Evolutionary conservation across 495 filamentous ascomycete genomes (phyloP).

Genomic region (Xylaria intraflava): DNA sequence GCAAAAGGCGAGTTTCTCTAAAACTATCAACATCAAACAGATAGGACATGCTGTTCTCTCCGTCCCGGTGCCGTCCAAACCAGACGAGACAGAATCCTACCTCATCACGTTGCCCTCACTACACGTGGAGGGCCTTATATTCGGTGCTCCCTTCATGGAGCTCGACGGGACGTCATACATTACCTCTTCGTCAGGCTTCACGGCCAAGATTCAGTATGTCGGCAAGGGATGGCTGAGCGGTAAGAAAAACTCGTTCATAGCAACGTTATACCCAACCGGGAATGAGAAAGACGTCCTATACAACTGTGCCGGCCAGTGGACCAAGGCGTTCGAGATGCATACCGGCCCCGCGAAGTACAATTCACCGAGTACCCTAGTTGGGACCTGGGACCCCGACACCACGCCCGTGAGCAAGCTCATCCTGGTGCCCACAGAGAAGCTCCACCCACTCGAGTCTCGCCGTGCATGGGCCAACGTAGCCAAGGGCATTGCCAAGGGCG

Average conservation of each 20-base stretch:
- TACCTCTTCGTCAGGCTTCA: slow-evolving; percentile 74
- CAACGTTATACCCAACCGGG: slow-evolving; percentile 65
- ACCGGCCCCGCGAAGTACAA: slow-evolving; percentile 61
- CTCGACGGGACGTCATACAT: slow-evolving; percentile 79
- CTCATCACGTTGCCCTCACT: slow-evolving; percentile 88
- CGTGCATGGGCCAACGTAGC: slow-evolving; percentile 87
- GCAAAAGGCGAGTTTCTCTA: slow-evolving; percentile 91
- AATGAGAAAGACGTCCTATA: slow-evolving; percentile 79
- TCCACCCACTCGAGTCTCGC: slow-evolving; percentile 82
- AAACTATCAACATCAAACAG: slow-evolving; percentile 92
- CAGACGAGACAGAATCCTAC: slow-evolving; percentile 57
- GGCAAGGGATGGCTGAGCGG: slow-evolving; percentile 91
- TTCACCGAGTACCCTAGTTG: slow-evolving; percentile 46
- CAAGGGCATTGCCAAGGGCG: slow-evolving; percentile 64
- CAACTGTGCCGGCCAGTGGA: slow-evolving; percentile 88
- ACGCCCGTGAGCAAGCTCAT: slow-evolving; percentile 59
- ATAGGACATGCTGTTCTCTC: slow-evolving; percentile 88
- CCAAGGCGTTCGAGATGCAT: slow-evolving; percentile 71
- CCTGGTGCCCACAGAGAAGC: slow-evolving; percentile 67
- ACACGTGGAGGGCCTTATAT: slow-evolving; percentile 91
- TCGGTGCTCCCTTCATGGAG: slow-evolving; percentile 85
- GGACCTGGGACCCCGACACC: slow-evolving; percentile 59
- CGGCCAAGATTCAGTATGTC: slow-evolving; percentile 87
- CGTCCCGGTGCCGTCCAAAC: slow-evolving; percentile 51
- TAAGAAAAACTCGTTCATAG: slow-evolving; percentile 89